These are phyloP conservation scores for Trichomonas tenax DNA, from an alignment of 208 protist species.

Conservation along the genomic window DNA sequence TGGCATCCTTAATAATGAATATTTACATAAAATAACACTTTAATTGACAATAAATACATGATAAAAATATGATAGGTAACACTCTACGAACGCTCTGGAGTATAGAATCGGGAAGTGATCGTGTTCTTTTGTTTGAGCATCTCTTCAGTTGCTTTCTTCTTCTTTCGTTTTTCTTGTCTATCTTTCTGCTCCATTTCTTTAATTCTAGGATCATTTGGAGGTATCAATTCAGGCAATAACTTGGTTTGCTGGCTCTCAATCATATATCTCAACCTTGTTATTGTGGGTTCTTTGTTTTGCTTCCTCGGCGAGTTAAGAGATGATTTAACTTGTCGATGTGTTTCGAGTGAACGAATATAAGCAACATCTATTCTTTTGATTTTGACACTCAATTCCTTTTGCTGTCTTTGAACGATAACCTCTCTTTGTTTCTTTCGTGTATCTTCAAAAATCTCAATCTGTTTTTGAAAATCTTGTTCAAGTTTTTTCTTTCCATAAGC, in stretches of 20 bases:
- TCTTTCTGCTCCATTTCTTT: not conserved
- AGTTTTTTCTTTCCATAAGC: not conserved
- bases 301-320: not conserved
- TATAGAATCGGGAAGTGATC: no score
- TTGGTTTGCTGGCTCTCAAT: not conserved
- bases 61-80: no score
- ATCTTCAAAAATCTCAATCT: not conserved
- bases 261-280: not conserved
- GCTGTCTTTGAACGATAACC: not conserved
- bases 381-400: not conserved
- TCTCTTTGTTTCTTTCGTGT: not conserved
- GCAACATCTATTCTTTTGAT: not conserved
- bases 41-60: no score
- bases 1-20: no score
- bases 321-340: not conserved
- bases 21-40: no score
- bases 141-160: not conserved
- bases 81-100: no score
- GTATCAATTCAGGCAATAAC: not conserved
- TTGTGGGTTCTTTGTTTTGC: not conserved
- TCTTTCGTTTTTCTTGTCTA: not conserved
- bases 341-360: not conserved
- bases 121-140: not conserved
- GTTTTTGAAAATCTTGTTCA: not conserved
- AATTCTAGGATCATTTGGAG: not conserved